A percentile compares a stretch with the other conserved stretches of the same genome.
Conservation (phyloP, 78 protist genomes). For the Protostelium mycophagum region DNA sequence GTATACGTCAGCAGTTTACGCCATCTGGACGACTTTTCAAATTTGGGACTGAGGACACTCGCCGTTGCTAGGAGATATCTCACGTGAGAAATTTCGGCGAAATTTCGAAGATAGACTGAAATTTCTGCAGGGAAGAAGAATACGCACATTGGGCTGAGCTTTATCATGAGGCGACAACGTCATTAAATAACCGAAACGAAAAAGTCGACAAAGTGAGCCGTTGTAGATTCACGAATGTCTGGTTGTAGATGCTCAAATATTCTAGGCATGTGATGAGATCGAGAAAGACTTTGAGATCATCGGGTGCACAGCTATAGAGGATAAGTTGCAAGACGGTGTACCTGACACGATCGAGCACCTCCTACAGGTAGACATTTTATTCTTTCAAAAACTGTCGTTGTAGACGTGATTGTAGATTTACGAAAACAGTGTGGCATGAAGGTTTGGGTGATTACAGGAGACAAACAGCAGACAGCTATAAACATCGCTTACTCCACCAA, state of each 20-base stretch:
- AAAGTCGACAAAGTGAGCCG: conserved; percentile 18
- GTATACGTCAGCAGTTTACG: conserved; percentile 9
- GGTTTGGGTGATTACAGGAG: conserved; percentile 89
- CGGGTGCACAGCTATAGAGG: conserved; percentile 88
- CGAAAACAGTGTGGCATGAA: conserved; percentile 58
- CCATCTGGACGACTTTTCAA: conserved; percentile 27
- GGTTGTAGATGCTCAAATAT: conserved; percentile 57
- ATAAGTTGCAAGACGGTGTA: conserved; percentile 78
- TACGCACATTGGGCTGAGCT: conserved; percentile 29
- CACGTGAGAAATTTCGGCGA: background rate
- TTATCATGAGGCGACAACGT: conserved; percentile 35
- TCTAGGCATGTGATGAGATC: conserved; percentile 45
- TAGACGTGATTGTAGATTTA: background rate
- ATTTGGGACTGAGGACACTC: conserved; percentile 39
- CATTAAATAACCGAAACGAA: conserved; percentile 54
- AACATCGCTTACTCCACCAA: conserved; percentile 71
- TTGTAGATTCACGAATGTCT: background rate
- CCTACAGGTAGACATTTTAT: conserved; percentile 50
- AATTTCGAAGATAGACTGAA: background rate
- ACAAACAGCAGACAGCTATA: conserved; percentile 88
- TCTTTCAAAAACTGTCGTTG: background rate
- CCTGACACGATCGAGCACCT: conserved; percentile 68
- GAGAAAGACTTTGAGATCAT: conserved; percentile 67
- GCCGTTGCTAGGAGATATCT: conserved; percentile 45
- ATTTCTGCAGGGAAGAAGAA: background rate